These are phyloP conservation scores for Metschnikowia arizonensis DNA, from an alignment of 805 yeast species.

Conservation along the genomic window DNA sequence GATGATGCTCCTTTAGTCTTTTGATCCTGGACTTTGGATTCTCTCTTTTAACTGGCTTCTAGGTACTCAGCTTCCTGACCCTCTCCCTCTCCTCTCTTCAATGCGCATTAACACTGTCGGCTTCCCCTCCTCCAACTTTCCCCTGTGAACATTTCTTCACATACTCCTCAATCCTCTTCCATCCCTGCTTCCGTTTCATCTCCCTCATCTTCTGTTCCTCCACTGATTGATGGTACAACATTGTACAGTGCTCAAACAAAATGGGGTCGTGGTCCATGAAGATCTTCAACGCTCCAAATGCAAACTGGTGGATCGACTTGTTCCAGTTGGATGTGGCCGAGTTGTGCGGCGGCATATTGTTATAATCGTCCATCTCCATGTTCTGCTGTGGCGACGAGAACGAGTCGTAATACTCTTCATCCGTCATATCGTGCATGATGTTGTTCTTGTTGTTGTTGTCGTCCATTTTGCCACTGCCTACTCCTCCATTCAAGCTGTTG, in stretches of 20 bases:
- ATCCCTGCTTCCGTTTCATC: conserved; percentile 58
- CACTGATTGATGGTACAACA: conserved; percentile 73
- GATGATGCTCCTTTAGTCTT: too few relatives aligned
- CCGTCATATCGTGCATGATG: conserved; percentile 35
- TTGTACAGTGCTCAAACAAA: conserved; percentile 88
- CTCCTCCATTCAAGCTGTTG: conserved; percentile 8
- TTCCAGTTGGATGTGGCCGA: conserved; percentile 76
- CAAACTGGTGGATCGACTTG: conserved; percentile 85
- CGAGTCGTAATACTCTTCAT: conserved; percentile 43
- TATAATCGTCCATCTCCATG: conserved; percentile 31
- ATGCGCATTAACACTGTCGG: conserved; percentile 1
- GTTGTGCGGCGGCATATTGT: conserved; percentile 38
- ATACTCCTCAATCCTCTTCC: conserved; percentile 64
- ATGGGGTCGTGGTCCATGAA: conserved; percentile 91
- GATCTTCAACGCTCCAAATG: conserved; percentile 84
- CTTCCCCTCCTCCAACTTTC: neutral
- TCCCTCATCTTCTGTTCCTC: conserved; percentile 68
- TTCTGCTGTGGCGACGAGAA: conserved; percentile 34
- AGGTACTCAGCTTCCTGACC: too few relatives aligned
- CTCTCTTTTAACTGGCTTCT: too few relatives aligned
- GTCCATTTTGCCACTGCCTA: conserved; percentile 10
- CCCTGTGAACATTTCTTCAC: conserved; percentile 32
- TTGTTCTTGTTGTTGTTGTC: conserved; percentile 16
- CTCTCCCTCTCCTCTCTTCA: neutral
- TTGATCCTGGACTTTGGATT: too few relatives aligned